These are phyloP conservation scores for Aspergillus sp. DNA, from an alignment of 2,329 filamentous ascomycete genomes.

Conservation along the genomic window DNA sequence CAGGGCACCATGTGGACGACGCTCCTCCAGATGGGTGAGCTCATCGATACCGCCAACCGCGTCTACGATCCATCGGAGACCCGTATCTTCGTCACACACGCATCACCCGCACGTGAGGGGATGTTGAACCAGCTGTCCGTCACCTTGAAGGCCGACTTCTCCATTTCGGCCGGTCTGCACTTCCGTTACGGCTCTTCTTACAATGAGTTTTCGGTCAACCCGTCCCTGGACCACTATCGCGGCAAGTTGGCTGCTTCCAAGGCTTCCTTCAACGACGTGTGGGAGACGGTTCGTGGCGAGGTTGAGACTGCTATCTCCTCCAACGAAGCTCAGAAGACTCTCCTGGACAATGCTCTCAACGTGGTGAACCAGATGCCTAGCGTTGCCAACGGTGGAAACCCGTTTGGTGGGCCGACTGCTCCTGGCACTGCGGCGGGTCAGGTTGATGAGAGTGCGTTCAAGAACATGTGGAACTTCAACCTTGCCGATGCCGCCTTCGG, in stretches of 20 bases:
- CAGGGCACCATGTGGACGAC: constrained; percentile 99
- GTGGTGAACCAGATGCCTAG: constrained; percentile 98
- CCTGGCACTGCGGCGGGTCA: constrained; percentile 73
- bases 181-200: constrained; percentile 99
- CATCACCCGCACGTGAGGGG: constrained; percentile 92
- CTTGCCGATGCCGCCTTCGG: constrained; percentile 96
- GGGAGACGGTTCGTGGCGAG: constrained; percentile 96
- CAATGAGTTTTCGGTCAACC: constrained; percentile 99
- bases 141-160: constrained; percentile 96
- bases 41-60: constrained; percentile 95
- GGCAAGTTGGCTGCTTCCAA: constrained; percentile 97
- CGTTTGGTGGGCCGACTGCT: constrained; percentile 82
- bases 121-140: constrained; percentile 97
- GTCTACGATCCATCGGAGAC: constrained; percentile 99
- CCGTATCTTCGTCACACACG: constrained; percentile 93
- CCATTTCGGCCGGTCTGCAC: constrained; percentile 92
- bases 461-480: constrained; percentile 99
- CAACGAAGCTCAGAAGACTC: constrained; percentile 89
- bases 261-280: constrained; percentile 98
- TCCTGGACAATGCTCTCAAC: constrained; percentile 85
- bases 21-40: constrained; percentile 93
- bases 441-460: constrained; percentile 98
- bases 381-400: constrained; percentile 91
- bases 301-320: constrained; percentile 91
- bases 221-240: constrained; percentile 94